Base-by-base conservation (phyloP, 768 basidiomycete genomes). In the Lepiota subincarnata region DNA sequence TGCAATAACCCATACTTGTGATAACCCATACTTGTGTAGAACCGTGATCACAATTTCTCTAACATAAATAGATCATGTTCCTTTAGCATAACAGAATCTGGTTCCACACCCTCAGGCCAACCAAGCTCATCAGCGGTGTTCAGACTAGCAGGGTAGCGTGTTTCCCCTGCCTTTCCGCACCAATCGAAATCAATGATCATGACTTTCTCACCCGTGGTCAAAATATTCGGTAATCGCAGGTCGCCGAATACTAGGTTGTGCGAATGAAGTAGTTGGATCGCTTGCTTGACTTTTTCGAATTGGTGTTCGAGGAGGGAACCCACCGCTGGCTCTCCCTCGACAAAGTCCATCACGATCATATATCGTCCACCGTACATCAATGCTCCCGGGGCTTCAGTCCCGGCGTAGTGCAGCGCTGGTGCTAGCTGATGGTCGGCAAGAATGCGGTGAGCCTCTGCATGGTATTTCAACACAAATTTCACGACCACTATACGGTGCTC, bases 111-210 rank as follows among this genome's bases (percentile, higher is more conserved):
- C 3, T 28, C 26, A 4, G 20, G 46, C 46, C 46, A 48, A 16
- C 18, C 22, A 8, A 48, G 12, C 8, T 20, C 20, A 5, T 26
- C 39, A 14, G 42, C 35, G 8, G 3, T 4, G n/a, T 44, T 53
- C 24, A 53, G 18, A 10, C 3, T 44, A 13, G 42, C 40, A 8
- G 41, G 50, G 22, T 53, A 53, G 13, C 50, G 38, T 10, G 5
- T 41, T 53, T 44, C 40, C 6, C 50, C 41, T 8, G 48, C 41
- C 35, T 34, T 44, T 19, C 31, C 49, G 37, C 41, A 28, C 57
- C 53, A 55, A 34, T 58, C 57, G 40, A 58, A 58, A 35, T 58
- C 53, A 20, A 58, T 45, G 4, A 55, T 31, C 48, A 41, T 50
- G 5, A 47, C 28, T 13, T 43, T 13, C 4, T 50, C 42, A 5